Evolutionary conservation across 2,329 filamentous ascomycete species (phyloP).

Genomic region (Penicillium sp.): DNA sequence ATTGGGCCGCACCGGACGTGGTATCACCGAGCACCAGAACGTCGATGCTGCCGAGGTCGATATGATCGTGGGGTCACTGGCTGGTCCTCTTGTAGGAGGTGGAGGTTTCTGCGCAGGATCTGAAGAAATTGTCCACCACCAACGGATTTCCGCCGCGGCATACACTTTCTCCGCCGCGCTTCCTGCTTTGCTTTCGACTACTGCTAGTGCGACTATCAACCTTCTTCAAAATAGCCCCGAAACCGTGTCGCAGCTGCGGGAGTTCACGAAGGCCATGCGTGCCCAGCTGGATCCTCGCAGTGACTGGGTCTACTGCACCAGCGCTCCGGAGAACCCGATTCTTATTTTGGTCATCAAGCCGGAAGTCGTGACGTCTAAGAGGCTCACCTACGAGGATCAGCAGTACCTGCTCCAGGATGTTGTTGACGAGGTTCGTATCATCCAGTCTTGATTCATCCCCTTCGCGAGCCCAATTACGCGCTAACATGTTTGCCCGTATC

Average conservation of each 20-base stretch:
- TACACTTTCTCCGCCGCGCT: slow-evolving; percentile 97
- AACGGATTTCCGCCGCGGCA: slow-evolving; percentile 87
- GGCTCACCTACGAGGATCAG: slow-evolving; percentile 75
- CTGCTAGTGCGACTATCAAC: slow-evolving; percentile 86
- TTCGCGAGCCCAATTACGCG: neutral
- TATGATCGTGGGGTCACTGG: slow-evolving; percentile 94
- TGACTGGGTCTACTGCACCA: slow-evolving; percentile 88
- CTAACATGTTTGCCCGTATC: slow-evolving; percentile 20
- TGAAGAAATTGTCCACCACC: slow-evolving; percentile 91
- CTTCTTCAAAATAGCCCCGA: slow-evolving; percentile 87
- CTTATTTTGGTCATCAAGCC: slow-evolving; percentile 83
- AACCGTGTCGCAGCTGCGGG: slow-evolving; percentile 76
- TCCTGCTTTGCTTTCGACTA: slow-evolving; percentile 93
- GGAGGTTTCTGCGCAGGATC: slow-evolving; percentile 95
- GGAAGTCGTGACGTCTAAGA: slow-evolving; percentile 75
- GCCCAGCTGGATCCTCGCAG: slow-evolving; percentile 89
- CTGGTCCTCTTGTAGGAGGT: slow-evolving; percentile 86
- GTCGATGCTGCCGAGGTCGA: slow-evolving; percentile 92
- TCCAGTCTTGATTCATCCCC: neutral
- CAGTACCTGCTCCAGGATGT: slow-evolving; percentile 85
- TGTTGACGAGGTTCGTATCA: slow-evolving; percentile 83
- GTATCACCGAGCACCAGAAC: slow-evolving; percentile 94
- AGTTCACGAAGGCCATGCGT: slow-evolving; percentile 85
- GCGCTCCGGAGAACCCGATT: slow-evolving; percentile 82
- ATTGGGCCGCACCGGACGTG: slow-evolving; percentile 86